These are phyloP conservation scores for Neurospora sp. DNA, from an alignment of 495 filamentous ascomycete genomes.

Conservation along the genomic window DNA sequence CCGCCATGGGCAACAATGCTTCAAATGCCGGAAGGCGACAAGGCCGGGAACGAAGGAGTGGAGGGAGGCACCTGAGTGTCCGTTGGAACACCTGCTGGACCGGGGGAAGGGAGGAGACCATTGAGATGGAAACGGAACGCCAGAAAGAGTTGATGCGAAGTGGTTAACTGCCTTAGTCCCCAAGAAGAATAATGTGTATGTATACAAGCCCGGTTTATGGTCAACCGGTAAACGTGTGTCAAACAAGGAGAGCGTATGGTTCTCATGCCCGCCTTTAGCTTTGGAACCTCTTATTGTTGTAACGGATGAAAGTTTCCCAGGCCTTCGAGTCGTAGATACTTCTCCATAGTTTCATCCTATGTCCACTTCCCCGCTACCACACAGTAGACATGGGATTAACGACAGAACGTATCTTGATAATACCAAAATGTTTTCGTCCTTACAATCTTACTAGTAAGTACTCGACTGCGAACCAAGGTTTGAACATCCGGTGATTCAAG, in stretches of 20 bases:
- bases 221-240: neutral
- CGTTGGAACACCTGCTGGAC: slow-evolving; percentile 38
- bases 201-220: neutral
- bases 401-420: neutral
- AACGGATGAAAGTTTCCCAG: neutral
- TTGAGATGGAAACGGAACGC: neutral
- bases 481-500: neutral
- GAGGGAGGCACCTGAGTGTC: slow-evolving; percentile 28
- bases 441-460: neutral
- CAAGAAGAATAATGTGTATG: neutral
- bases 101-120: slow-evolving; percentile 13
- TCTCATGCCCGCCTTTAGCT: neutral
- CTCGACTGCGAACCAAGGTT: neutral
- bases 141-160: neutral
- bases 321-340: neutral
- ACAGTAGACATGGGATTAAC: neutral
- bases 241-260: neutral
- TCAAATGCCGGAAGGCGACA: slow-evolving; percentile 58
- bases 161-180: neutral
- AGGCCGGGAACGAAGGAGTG: slow-evolving; percentile 34
- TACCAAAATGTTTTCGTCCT: neutral
- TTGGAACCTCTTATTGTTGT: neutral
- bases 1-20: slow-evolving; percentile 72
- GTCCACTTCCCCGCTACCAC: too few relatives aligned
- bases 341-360: neutral